phyloP scores from a whole-genome alignment of 139 green algal species.

The Chlamydomonas asymmetrica region DNA sequence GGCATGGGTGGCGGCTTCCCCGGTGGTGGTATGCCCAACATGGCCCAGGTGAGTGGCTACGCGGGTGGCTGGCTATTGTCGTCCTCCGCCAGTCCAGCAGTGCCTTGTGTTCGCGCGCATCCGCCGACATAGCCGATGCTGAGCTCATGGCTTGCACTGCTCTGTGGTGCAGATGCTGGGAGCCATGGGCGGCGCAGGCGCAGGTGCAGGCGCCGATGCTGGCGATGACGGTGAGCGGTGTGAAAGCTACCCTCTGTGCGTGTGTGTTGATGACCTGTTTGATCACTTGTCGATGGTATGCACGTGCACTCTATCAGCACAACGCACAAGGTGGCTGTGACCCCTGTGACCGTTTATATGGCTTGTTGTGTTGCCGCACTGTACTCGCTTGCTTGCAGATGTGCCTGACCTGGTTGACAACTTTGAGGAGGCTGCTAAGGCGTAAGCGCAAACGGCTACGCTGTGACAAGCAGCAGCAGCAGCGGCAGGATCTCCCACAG shows the following conservation, averaged over 20 bases:
- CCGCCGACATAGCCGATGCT: background rate
- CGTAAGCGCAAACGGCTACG: background rate
- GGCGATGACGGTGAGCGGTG: slow-evolving; percentile 65
- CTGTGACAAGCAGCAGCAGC: background rate
- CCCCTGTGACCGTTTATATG: background rate
- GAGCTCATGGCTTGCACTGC: background rate
- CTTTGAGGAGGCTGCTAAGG: slow-evolving; percentile 73
- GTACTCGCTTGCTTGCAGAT: slow-evolving; percentile 47
- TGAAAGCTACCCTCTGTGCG: background rate
- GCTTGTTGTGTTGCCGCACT: background rate
- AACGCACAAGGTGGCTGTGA: too few relatives aligned
- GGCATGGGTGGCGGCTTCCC: background rate
- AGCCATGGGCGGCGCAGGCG: slow-evolving; percentile 38
- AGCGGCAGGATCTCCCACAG: background rate
- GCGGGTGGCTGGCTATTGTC: background rate
- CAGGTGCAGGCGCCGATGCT: slow-evolving; percentile 42
- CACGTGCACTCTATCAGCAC: too few relatives aligned
- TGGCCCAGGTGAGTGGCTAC: background rate
- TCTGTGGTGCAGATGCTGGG: slow-evolving; percentile 23
- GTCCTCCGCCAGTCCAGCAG: background rate
- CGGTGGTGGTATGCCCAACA: background rate
- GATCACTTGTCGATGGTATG: background rate
- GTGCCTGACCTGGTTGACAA: slow-evolving; percentile 93
- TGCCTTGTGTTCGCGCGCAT: slow-evolving; percentile 5
- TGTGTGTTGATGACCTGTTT: background rate